Conservation (phyloP, 139 green algal species). For the Picochlorum sp. region DNA sequence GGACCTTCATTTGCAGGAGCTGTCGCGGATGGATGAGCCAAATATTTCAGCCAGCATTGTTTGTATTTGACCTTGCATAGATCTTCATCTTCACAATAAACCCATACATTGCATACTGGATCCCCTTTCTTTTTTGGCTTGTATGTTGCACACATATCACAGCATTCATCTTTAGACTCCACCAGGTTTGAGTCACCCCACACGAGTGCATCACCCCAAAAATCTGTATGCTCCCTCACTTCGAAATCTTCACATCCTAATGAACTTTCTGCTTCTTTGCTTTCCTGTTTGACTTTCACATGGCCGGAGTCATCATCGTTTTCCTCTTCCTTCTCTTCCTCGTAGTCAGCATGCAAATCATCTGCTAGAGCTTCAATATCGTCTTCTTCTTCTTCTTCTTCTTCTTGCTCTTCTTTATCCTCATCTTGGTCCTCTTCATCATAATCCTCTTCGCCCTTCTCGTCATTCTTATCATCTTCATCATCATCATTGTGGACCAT, state of each 20-base stretch:
- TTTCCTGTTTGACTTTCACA: not conserved
- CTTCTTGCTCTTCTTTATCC: not conserved
- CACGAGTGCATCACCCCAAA: constrained; percentile 66
- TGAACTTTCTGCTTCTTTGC: not conserved
- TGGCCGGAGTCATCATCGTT: not conserved
- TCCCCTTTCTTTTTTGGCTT: constrained; percentile 24
- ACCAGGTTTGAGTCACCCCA: constrained; percentile 41
- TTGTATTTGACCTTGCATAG: constrained; percentile 31
- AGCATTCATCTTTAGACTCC: constrained; percentile 45
- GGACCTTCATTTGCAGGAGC: constrained; percentile 39
- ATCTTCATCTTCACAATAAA: constrained; percentile 58
- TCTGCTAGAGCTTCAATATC: not conserved
- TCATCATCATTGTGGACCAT: not conserved
- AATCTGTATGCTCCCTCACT: constrained; percentile 9
- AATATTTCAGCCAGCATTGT: constrained; percentile 84
- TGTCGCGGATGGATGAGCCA: constrained; percentile 52
- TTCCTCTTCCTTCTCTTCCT: not conserved
- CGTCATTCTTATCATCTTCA: not conserved
- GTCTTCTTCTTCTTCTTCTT: not conserved
- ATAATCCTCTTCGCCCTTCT: not conserved
- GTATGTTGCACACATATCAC: constrained; percentile 32
- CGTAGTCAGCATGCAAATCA: not conserved
- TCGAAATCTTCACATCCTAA: not conserved
- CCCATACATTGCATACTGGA: constrained; percentile 72
- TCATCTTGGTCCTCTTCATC: not conserved